Evolutionary conservation across 192 early-diverging fungal species (phyloP).

Genomic region (Linnemannia zychae): DNA sequence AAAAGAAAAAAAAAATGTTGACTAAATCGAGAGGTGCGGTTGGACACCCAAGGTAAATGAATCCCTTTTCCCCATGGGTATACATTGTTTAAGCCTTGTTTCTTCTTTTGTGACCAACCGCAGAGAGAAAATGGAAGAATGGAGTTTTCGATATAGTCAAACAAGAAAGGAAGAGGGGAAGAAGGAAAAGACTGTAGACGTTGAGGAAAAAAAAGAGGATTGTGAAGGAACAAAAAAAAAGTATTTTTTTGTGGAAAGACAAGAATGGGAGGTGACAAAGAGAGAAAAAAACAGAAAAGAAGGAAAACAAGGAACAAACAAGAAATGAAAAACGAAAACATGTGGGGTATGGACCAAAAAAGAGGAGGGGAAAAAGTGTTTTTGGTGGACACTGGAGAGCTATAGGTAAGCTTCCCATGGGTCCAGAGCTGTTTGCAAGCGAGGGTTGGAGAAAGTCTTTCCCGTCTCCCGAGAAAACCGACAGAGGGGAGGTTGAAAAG

Average conservation of each 20-base stretch:
- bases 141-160: background rate
- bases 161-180: background rate
- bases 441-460: background rate
- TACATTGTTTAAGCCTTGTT: background rate
- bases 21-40: background rate
- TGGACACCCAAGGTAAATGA: background rate
- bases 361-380: background rate
- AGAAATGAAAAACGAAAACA: background rate
- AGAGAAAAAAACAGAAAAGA: background rate
- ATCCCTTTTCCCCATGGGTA: background rate
- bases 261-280: background rate
- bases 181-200: background rate
- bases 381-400: background rate
- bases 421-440: slow-evolving; percentile 1
- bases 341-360: slow-evolving; percentile 5
- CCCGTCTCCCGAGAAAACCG: background rate
- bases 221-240: background rate
- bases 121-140: background rate
- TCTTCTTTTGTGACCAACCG: background rate
- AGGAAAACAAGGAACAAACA: background rate
- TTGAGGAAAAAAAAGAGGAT: background rate
- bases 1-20: background rate
- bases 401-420: background rate
- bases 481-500: background rate
- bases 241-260: background rate